Conservation (phyloP, 208 protist genomes). For the Crithidia acanthocephali region DNA sequence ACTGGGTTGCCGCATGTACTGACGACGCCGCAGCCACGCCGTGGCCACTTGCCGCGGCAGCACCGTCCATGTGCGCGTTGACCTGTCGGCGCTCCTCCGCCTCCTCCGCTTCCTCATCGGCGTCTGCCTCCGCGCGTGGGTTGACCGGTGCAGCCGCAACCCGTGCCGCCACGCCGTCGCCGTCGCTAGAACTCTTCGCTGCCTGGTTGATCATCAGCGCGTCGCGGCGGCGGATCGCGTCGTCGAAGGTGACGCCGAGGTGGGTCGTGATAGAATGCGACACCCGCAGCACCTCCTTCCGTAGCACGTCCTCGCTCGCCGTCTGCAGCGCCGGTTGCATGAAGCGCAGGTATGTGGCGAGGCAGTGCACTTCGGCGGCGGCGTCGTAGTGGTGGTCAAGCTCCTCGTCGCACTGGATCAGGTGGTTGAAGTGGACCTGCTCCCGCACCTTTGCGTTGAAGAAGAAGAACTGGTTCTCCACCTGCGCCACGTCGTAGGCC, state of each 20-base stretch:
- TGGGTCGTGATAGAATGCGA: constrained; percentile 68
- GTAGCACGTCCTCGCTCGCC: constrained; percentile 39
- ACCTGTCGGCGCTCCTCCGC: neutral
- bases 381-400: constrained; percentile 96
- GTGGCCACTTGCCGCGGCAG: no score
- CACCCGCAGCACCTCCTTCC: constrained; percentile 61
- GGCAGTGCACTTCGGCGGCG: constrained; percentile 89
- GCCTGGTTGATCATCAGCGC: constrained; percentile 82
- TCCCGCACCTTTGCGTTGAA: constrained; percentile 94
- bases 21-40: neutral
- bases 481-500: constrained; percentile 72
- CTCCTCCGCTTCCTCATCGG: constrained; percentile 24
- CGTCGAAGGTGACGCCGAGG: constrained; percentile 70
- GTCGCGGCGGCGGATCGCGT: constrained; percentile 77
- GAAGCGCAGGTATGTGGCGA: constrained; percentile 77
- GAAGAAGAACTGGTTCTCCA: constrained; percentile 96
- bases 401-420: constrained; percentile 51
- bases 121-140: constrained; percentile 37
- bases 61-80: no score
- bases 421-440: constrained; percentile 92
- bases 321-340: constrained; percentile 53
- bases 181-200: constrained; percentile 11
- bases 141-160: constrained; percentile 6
- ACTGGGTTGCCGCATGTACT: neutral
- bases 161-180: no score